phyloP scores from a whole-genome alignment of 2,329 filamentous ascomycete genomes.

The Diaporthe destruens region DNA sequence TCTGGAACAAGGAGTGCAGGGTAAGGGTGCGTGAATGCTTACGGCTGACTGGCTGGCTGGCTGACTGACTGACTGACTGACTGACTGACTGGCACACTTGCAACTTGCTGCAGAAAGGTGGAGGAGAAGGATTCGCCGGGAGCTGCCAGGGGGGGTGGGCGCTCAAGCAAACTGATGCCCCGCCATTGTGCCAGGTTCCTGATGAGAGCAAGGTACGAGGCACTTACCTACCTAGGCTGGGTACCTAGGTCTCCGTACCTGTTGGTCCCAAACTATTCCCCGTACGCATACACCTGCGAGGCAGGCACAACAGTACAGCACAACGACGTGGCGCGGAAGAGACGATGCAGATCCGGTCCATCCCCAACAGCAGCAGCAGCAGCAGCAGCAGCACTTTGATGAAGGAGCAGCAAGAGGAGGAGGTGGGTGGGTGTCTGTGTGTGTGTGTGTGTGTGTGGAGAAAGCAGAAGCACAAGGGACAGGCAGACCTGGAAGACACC shows the following conservation, averaged over 20 bases:
- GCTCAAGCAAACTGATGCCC: slow-evolving; percentile 15
- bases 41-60: neutral
- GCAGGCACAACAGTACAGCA: slow-evolving; percentile 5
- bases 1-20: slow-evolving; percentile 16
- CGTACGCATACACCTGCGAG: neutral
- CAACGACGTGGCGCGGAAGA: neutral
- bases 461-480: neutral
- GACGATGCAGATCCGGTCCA: slow-evolving; percentile 13
- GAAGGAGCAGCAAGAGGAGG: slow-evolving; percentile 6
- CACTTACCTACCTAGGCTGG: neutral
- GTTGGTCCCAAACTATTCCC: neutral
- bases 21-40: neutral
- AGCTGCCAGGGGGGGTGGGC: neutral
- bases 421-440: neutral
- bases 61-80: neutral
- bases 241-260: neutral
- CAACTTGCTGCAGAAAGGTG: slow-evolving; percentile 12
- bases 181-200: slow-evolving; percentile 27
- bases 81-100: neutral
- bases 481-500: neutral
- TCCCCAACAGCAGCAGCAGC: neutral
- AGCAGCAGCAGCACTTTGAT: neutral
- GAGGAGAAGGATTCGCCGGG: slow-evolving; percentile 10
- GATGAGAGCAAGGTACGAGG: neutral
- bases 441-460: no score